These are phyloP conservation scores for Mrakia gelida DNA, from an alignment of 768 basidiomycete genomes.

Conservation along the genomic window DNA sequence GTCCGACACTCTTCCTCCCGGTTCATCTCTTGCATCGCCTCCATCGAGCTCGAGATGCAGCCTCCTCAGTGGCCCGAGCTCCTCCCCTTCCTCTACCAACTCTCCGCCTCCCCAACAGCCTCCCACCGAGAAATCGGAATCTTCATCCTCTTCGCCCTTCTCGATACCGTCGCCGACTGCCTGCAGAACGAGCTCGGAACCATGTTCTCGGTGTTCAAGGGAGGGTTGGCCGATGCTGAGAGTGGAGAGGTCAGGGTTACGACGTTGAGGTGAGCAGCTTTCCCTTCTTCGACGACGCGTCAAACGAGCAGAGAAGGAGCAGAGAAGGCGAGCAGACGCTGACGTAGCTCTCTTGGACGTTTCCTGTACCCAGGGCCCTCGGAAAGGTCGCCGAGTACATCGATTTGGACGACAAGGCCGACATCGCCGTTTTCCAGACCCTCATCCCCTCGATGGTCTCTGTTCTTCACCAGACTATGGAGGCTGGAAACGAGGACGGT, in stretches of 20 bases:
- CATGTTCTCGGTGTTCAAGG: conserved; percentile 74
- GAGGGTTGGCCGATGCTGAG: conserved; percentile 71
- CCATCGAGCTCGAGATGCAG: conserved; percentile 61
- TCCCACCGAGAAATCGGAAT: conserved; percentile 85
- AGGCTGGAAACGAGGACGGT: conserved; percentile 68
- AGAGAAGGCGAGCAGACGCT: not conserved
- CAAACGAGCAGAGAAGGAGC: not conserved
- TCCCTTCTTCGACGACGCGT: not conserved
- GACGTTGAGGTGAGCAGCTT: conserved; percentile 62
- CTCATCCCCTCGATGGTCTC: conserved; percentile 82
- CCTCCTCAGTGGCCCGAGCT: conserved; percentile 72
- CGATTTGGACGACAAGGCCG: conserved; percentile 75
- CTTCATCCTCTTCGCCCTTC: conserved; percentile 72
- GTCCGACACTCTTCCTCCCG: conserved; percentile 91
- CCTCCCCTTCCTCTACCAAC: conserved; percentile 77
- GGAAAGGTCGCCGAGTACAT: conserved; percentile 92
- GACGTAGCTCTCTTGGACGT: not conserved
- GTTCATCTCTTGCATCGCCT: conserved; percentile 86
- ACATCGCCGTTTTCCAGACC: conserved; percentile 81
- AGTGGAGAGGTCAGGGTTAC: conserved; percentile 86
- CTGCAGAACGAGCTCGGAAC: conserved; percentile 64
- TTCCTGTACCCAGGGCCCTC: conserved; percentile 50
- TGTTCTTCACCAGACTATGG: conserved; percentile 79
- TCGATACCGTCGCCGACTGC: conserved; percentile 87
- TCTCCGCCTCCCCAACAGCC: conserved; percentile 63